These are phyloP conservation scores for Aspergillus olivimuriae DNA, from an alignment of 495 filamentous ascomycete genomes.

Conservation along the genomic window DNA sequence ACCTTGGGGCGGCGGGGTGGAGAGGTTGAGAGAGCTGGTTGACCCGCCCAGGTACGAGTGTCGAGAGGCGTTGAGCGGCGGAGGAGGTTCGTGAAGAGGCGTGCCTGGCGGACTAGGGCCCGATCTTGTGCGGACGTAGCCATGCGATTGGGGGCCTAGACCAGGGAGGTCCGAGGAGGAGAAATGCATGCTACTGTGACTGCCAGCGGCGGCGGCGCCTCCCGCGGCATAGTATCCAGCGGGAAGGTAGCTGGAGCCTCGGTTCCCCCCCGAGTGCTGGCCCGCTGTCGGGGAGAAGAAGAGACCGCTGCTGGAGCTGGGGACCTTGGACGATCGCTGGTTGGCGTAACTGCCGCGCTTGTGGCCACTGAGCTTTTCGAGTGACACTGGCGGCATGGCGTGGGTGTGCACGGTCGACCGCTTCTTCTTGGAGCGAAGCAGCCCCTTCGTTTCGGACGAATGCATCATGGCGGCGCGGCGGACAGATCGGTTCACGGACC, in stretches of 20 bases:
- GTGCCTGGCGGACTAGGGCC: constrained; percentile 63
- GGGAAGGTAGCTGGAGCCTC: constrained; percentile 69
- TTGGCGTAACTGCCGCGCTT: constrained; percentile 35
- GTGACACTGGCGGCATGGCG: constrained; percentile 47
- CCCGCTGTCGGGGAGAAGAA: constrained; percentile 95
- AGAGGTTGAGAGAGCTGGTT: constrained; percentile 59
- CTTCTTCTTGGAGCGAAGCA: constrained; percentile 48
- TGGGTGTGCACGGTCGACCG: constrained; percentile 32
- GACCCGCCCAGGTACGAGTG: constrained; percentile 44
- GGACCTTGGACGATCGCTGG: constrained; percentile 38
- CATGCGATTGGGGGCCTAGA: constrained; percentile 20
- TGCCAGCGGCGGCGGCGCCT: constrained; percentile 42
- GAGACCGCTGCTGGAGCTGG: constrained; percentile 51
- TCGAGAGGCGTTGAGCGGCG: constrained; percentile 24
- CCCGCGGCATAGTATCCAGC: constrained; percentile 86
- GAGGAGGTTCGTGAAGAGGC: constrained; percentile 42
- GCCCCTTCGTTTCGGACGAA: constrained; percentile 61
- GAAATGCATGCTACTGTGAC: constrained; percentile 13
- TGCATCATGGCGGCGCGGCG: constrained; percentile 67
- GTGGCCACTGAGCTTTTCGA: constrained; percentile 45
- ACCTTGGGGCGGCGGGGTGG: constrained; percentile 1
- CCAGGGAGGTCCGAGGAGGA: constrained; percentile 11
- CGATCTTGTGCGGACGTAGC: constrained; percentile 35
- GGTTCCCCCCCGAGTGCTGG: constrained; percentile 39
- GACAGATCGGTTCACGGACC: constrained; percentile 87